Conservation (phyloP, 306 rosid species). For the Ziziphus jujuba region DNA sequence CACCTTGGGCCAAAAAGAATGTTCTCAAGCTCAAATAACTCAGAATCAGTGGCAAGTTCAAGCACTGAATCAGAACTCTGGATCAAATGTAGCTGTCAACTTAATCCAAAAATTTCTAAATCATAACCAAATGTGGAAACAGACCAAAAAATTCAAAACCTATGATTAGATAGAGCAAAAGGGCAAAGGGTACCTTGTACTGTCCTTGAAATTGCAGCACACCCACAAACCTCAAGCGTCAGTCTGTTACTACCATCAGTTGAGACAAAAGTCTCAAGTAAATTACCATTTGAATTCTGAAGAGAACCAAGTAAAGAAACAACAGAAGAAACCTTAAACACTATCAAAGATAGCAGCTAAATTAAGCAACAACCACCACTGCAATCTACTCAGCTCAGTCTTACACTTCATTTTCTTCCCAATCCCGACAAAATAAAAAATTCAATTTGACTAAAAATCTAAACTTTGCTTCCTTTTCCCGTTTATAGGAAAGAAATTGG, state of each 20-base stretch:
- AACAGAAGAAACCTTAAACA: neutral
- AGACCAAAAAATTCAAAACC: conserved; percentile 6
- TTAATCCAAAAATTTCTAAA: neutral
- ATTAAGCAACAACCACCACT: no score
- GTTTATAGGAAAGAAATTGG: neutral
- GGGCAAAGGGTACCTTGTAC: conserved; percentile 36
- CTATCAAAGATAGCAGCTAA: neutral
- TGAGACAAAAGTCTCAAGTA: conserved; percentile 25
- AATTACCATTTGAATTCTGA: conserved; percentile 5
- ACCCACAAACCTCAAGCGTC: conserved; percentile 41
- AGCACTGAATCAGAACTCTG: conserved; percentile 61
- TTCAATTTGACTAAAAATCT: neutral
- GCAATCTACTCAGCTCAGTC: no score
- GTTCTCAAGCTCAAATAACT: conserved; percentile 66
- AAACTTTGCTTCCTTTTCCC: neutral
- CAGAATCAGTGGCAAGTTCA: no score
- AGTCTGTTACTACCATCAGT: conserved; percentile 27
- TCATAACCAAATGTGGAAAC: neutral
- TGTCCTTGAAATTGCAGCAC: conserved; percentile 42
- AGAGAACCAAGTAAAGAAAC: neutral
- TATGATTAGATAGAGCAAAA: neutral
- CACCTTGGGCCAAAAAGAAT: conserved; percentile 89
- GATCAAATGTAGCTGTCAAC: conserved; percentile 55
- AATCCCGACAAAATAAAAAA: neutral
- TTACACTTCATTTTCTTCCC: neutral